Evolutionary conservation across 176 grass and related monocot species (phyloP).

Genomic region (Zoysia japonica): DNA sequence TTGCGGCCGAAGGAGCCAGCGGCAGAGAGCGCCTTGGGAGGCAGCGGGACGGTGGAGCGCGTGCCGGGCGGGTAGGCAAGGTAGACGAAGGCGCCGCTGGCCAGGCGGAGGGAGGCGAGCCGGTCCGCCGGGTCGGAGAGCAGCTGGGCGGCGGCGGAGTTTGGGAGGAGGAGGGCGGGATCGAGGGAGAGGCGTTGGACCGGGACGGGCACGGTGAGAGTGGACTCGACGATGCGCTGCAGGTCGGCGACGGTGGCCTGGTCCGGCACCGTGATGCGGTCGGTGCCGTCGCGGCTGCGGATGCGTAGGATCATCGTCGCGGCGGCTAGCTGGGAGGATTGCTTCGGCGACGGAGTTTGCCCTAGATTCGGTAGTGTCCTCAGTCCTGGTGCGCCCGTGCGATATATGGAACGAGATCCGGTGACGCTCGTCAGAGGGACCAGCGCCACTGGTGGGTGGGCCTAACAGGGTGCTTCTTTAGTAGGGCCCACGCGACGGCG

Average conservation of each 20-base stretch:
- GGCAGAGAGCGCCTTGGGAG: conserved; percentile 43
- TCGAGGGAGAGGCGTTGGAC: conserved; percentile 68
- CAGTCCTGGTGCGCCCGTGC: not conserved
- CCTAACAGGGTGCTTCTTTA: no score
- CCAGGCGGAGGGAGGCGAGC: conserved; percentile 55
- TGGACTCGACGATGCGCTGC: conserved; percentile 57
- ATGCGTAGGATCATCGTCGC: conserved; percentile 76
- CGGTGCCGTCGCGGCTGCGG: conserved; percentile 77
- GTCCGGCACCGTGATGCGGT: conserved; percentile 68
- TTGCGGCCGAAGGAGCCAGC: conserved; percentile 81
- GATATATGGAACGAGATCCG: no score
- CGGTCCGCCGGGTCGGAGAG: conserved; percentile 40
- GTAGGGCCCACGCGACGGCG: no score
- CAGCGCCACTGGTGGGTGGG: no score
- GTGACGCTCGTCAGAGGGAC: no score
- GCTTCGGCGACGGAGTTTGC: conserved; percentile 20
- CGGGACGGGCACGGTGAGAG: conserved; percentile 55
- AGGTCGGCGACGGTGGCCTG: conserved; percentile 65
- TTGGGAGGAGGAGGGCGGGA: conserved; percentile 56
- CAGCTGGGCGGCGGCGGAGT: not conserved
- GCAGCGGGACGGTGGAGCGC: conserved; percentile 42
- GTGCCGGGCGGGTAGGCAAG: conserved; percentile 51
- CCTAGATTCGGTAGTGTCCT: not conserved
- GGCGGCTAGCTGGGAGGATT: not conserved
- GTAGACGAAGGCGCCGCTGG: conserved; percentile 74